Conservation (phyloP, 2,329 filamentous ascomycete species). For the Chaetomiaceae sp. region DNA sequence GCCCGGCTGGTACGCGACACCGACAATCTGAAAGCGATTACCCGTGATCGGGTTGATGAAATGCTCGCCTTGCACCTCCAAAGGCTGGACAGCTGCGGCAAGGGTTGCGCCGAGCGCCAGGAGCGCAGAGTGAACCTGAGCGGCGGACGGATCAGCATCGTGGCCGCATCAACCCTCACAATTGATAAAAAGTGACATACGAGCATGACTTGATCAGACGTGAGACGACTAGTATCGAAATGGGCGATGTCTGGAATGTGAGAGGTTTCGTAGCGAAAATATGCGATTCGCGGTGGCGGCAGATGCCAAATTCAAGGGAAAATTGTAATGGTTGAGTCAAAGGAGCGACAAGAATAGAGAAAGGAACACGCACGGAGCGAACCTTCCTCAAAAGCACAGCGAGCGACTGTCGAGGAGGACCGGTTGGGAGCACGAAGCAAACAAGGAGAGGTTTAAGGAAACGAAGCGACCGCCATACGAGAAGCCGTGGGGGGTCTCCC, state of each 20-base stretch:
- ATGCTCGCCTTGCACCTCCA: conserved; percentile 53
- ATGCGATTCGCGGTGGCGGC: neutral
- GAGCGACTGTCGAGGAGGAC: conserved; percentile 6
- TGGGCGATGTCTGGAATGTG: neutral
- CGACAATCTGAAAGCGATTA: conserved; percentile 61
- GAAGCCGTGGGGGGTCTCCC: neutral
- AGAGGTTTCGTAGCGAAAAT: neutral
- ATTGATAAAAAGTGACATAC: neutral
- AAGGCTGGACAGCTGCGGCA: conserved; percentile 52
- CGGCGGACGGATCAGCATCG: conserved; percentile 5
- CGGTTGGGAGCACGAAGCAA: neutral
- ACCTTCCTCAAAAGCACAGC: conserved; percentile 11
- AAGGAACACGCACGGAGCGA: conserved; percentile 2
- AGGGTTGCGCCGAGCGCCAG: conserved; percentile 50
- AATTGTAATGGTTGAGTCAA: conserved; percentile 15
- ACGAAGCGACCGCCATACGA: neutral
- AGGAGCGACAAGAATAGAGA: conserved; percentile 27
- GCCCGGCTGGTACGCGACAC: conserved; percentile 66
- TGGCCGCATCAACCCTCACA: neutral
- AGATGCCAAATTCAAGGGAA: conserved; percentile 2
- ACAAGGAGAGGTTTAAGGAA: neutral
- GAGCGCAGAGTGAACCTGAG: conserved; percentile 42
- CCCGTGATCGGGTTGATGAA: conserved; percentile 58
- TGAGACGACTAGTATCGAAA: neutral
- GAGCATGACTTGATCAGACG: conserved; percentile 7